Percentiles rank a stretch among this genome's conserved stretches.
These are phyloP conservation scores for Pseudogymnoascus sp. DNA, from an alignment of 2,329 filamentous ascomycete species.

Conservation along the genomic window DNA sequence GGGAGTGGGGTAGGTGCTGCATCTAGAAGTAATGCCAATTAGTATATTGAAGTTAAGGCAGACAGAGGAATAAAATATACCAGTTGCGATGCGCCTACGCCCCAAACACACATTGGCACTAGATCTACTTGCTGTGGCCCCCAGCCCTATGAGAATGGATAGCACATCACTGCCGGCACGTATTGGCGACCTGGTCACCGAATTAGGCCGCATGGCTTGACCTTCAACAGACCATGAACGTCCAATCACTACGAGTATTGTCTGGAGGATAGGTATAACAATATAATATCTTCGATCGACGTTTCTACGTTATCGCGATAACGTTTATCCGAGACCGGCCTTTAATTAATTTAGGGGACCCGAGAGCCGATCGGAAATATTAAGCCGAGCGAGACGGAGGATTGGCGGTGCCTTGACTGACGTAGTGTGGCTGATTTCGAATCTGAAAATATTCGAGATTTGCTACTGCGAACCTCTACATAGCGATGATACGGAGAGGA, in stretches of 20 bases:
- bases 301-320: not conserved
- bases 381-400: not conserved
- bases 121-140: slow-evolving; percentile 15
- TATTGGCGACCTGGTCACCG: slow-evolving; percentile 15
- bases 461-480: not conserved
- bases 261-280: not conserved
- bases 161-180: slow-evolving; percentile 21
- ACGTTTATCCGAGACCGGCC: not conserved
- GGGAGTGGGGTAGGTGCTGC: not conserved
- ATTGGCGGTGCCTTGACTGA: slow-evolving; percentile 7
- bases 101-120: slow-evolving; percentile 21
- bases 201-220: slow-evolving; percentile 22
- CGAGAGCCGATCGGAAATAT: not conserved
- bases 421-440: slow-evolving; percentile 7
- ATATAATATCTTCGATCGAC: not conserved
- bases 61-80: slow-evolving; percentile 14
- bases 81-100: slow-evolving; percentile 25
- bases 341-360: slow-evolving; percentile 1
- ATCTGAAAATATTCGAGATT: slow-evolving; percentile 7
- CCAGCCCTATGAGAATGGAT: slow-evolving; percentile 22
- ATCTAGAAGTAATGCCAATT: not conserved
- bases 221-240: slow-evolving; percentile 1
- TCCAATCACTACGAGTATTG: not conserved
- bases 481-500: not conserved
- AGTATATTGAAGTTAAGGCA: not conserved